phyloP scores from a whole-genome alignment of 1,139 yeast genomes.

The Magnusiomyces magnusii region DNA sequence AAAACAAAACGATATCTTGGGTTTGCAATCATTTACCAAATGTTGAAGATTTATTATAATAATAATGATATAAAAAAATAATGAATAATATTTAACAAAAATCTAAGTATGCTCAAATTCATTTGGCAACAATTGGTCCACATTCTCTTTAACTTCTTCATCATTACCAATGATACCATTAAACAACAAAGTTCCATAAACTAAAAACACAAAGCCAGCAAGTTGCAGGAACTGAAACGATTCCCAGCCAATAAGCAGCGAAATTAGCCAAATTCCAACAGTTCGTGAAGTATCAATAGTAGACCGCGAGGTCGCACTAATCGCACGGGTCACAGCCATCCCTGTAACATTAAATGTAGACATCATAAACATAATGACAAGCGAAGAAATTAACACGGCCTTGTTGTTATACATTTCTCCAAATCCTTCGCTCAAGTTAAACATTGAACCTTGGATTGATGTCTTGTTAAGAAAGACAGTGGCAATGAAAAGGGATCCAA shows the following conservation, averaged over 20 bases:
- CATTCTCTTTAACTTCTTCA: slow-evolving; percentile 10
- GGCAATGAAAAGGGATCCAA: slow-evolving; percentile 39
- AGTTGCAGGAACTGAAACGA: slow-evolving; percentile 52
- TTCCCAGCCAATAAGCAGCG: slow-evolving; percentile 75
- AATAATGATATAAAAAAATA: background rate
- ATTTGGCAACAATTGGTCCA: slow-evolving; percentile 19
- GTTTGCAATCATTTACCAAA: slow-evolving; percentile 6
- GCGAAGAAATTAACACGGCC: slow-evolving; percentile 44
- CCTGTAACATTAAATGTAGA: slow-evolving; percentile 72
- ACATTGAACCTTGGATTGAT: slow-evolving; percentile 42
- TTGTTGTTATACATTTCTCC: slow-evolving; percentile 41
- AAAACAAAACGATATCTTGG: slow-evolving; percentile 5
- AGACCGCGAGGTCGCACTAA: slow-evolving; percentile 73
- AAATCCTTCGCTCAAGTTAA: slow-evolving; percentile 50
- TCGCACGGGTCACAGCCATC: slow-evolving; percentile 52
- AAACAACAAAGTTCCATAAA: slow-evolving; percentile 67
- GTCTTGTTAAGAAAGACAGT: slow-evolving; percentile 39
- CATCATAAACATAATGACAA: slow-evolving; percentile 64
- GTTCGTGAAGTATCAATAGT: slow-evolving; percentile 78
- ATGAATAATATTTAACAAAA: too few relatives aligned
- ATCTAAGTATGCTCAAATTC: slow-evolving; percentile 21
- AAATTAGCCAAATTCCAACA: slow-evolving; percentile 67
- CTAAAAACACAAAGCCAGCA: slow-evolving; percentile 55
- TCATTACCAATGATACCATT: slow-evolving; percentile 48
- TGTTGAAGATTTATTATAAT: background rate